A percentile compares a stretch with the other conserved stretches of the same genome.
phyloP scores from a whole-genome alignment of 257 asterid species.

The Solanum chiquidenum region DNA sequence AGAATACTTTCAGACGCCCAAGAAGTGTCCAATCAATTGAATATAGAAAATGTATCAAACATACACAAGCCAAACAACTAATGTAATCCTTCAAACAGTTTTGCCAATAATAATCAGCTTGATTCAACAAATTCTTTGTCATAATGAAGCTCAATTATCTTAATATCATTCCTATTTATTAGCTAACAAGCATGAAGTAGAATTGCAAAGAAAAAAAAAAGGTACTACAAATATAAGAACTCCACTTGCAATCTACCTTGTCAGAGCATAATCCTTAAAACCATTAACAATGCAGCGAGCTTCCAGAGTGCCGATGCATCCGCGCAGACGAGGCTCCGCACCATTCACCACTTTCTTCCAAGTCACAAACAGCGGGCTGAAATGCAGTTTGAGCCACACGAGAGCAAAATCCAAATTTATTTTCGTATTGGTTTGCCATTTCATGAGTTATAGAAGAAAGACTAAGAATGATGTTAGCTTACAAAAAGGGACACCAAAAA shows the following conservation, averaged over 20 bases:
- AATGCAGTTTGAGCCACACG: constrained; percentile 10
- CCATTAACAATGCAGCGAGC: constrained; percentile 71
- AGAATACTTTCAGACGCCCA: not conserved
- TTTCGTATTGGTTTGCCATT: not conserved
- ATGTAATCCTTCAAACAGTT: not conserved
- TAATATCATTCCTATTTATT: not conserved
- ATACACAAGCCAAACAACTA: not conserved
- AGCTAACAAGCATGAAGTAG: not conserved
- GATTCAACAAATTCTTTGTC: not conserved
- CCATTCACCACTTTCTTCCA: constrained; percentile 93
- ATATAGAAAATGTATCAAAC: not conserved
- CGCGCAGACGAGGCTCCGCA: constrained; percentile 88
- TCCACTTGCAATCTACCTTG: constrained; percentile 43
- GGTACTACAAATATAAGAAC: not conserved
- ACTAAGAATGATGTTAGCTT: not conserved
- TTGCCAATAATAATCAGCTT: not conserved
- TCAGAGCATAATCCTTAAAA: constrained; percentile 82
- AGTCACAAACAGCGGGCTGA: constrained; percentile 92
- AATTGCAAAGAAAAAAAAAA: not conserved
- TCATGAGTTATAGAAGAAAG: not conserved
- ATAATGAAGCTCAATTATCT: not conserved
- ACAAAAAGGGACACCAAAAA: not conserved
- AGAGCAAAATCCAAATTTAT: constrained; percentile 1
- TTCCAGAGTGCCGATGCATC: constrained; percentile 97
- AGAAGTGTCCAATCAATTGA: not conserved